Conservation (phyloP, 2,329 filamentous ascomycete species). For the Colletotrichum karsti region DNA sequence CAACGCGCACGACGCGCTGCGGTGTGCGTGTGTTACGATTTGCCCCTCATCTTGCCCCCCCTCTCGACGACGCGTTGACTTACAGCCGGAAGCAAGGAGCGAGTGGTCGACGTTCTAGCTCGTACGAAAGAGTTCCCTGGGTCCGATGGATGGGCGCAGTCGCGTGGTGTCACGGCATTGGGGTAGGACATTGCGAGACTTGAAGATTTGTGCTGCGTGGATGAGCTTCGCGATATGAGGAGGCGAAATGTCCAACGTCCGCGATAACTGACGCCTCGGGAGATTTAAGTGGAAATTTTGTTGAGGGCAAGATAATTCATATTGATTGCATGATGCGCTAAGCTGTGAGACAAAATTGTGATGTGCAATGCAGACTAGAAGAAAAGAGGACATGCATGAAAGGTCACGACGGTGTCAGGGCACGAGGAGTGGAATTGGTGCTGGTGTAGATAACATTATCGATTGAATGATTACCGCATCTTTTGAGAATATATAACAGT, state of each 20-base stretch:
- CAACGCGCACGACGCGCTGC: neutral
- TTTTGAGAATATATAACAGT: slow-evolving; percentile 22
- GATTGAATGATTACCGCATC: slow-evolving; percentile 23
- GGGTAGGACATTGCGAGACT: neutral
- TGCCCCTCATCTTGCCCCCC: neutral
- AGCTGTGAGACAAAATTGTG: neutral
- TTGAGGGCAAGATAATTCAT: too few relatives aligned
- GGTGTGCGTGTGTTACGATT: neutral
- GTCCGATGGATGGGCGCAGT: neutral
- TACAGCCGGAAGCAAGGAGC: neutral
- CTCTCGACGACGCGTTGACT: neutral
- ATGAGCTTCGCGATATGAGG: neutral
- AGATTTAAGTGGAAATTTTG: neutral
- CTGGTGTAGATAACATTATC: slow-evolving; percentile 12
- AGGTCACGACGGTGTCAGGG: too few relatives aligned
- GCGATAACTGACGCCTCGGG: neutral
- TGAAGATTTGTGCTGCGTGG: neutral
- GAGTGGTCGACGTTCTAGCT: neutral
- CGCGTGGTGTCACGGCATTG: neutral
- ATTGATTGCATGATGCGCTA: neutral
- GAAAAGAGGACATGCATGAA: too few relatives aligned
- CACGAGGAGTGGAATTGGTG: too few relatives aligned
- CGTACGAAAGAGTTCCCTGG: neutral
- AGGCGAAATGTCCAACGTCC: neutral
- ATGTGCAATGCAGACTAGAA: too few relatives aligned